A percentile compares a stretch with the other conserved stretches of the same genome.
Conservation (phyloP, 768 basidiomycete species). For the Leccinellum albellum region DNA sequence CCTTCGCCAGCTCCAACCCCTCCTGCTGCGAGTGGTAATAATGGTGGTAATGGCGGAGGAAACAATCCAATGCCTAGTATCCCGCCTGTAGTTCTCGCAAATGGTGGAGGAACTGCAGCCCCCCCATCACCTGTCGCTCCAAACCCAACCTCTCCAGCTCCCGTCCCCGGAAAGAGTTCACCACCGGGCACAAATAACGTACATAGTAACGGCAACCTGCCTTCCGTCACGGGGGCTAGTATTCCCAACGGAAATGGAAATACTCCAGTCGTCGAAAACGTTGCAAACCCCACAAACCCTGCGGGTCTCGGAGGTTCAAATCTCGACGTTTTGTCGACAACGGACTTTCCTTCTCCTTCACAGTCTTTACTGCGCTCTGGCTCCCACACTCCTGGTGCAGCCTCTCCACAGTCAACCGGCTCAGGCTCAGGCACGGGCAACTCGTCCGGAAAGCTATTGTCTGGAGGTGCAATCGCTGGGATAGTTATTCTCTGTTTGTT, state of each 20-base stretch:
- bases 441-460: conserved; percentile 30
- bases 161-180: not conserved
- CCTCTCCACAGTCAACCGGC: conserved; percentile 12
- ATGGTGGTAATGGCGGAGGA: not conserved
- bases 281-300: not conserved
- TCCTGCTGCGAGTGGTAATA: not conserved
- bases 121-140: not conserved
- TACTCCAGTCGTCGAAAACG: not conserved
- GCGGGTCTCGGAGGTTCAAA: not conserved
- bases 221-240: not conserved
- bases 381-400: conserved; percentile 8
- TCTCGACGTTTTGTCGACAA: not conserved
- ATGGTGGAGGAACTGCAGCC: not conserved
- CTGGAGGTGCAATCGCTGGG: conserved; percentile 46
- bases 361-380: conserved; percentile 8
- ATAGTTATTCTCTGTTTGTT: conserved; percentile 35
- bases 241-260: not conserved
- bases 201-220: not conserved
- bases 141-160: not conserved
- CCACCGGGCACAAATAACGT: not conserved
- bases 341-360: not conserved
- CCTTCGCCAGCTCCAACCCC: not conserved
- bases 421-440: conserved; percentile 2
- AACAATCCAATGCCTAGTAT: not conserved
- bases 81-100: not conserved